These are phyloP conservation scores for Bretschneidera sinensis DNA, from an alignment of 345 rosid genomes.

Conservation along the genomic window DNA sequence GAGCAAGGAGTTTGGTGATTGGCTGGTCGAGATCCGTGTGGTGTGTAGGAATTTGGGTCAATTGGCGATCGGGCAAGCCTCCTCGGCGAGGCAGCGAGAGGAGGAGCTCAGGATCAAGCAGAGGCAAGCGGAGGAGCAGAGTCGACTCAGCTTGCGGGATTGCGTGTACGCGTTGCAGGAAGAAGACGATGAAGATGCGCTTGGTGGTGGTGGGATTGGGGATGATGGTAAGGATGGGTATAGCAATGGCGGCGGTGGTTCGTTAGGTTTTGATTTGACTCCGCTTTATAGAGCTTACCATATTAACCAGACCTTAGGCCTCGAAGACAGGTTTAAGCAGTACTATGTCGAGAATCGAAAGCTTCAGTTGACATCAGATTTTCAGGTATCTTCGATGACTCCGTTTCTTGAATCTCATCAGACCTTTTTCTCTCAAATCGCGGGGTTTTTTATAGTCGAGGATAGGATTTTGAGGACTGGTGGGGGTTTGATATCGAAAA, in stretches of 20 bases:
- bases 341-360: conserved; percentile 88
- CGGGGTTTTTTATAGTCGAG: conserved; percentile 91
- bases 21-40: conserved; percentile 96
- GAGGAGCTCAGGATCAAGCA: conserved; percentile 95
- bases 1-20: conserved; percentile 82
- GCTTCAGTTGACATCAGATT: conserved; percentile 92
- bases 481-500: conserved; percentile 74
- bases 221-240: conserved; percentile 45
- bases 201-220: conserved; percentile 22
- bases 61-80: conserved; percentile 93
- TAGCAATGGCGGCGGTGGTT: conserved; percentile 46
- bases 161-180: conserved; percentile 80
- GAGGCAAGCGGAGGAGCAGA: conserved; percentile 95
- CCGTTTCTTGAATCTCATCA: conserved; percentile 97
- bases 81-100: conserved; percentile 84
- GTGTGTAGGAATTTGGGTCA: conserved; percentile 90
- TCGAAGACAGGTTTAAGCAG: conserved; percentile 80
- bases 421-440: conserved; percentile 93
- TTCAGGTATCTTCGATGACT: conserved; percentile 97
- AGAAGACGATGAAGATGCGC: conserved; percentile 70
- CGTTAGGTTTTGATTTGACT: conserved; percentile 69
- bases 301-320: conserved; percentile 79
- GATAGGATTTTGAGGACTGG: conserved; percentile 89
- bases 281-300: conserved; percentile 88
- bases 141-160: conserved; percentile 80